phyloP scores from a whole-genome alignment of 371 early-diverging fungal genomes.

The Mucor velutinosus region DNA sequence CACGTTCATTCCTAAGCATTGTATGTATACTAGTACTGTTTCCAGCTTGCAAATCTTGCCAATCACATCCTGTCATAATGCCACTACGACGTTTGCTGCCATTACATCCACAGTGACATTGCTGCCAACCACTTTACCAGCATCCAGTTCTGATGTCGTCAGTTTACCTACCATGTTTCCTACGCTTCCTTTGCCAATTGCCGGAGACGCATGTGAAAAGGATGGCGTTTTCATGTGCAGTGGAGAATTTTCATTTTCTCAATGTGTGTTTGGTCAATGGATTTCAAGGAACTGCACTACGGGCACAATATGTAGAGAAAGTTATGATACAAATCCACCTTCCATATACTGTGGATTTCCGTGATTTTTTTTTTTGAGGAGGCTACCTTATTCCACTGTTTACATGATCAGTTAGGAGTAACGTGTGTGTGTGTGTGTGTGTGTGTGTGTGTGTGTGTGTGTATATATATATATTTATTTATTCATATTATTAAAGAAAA shows the following conservation, averaged over 20 bases:
- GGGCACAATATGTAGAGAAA: conserved; percentile 21
- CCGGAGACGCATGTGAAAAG: not conserved
- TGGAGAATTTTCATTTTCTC: conserved; percentile 14
- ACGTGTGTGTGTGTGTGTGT: not conserved
- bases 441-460: not conserved
- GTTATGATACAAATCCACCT: conserved; percentile 2
- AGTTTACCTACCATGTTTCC: not conserved
- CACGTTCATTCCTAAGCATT: not conserved
- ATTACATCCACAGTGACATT: not conserved
- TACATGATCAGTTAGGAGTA: not conserved
- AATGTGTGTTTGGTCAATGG: conserved; percentile 18
- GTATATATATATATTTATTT: not conserved
- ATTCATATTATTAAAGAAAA: not conserved
- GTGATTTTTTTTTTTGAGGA: not conserved
- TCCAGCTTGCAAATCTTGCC: not conserved
- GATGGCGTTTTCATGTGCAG: conserved; percentile 10
- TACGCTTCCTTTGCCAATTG: not conserved
- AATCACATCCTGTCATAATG: not conserved
- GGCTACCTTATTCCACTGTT: not conserved
- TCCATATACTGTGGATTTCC: conserved; percentile 24
- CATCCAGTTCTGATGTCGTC: not conserved
- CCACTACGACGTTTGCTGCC: not conserved
- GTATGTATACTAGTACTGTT: not conserved
- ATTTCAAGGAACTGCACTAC: conserved; percentile 8
- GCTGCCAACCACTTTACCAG: not conserved